Base-by-base conservation (phyloP, 768 basidiomycete genomes). In the Trametes sanguinea region DNA sequence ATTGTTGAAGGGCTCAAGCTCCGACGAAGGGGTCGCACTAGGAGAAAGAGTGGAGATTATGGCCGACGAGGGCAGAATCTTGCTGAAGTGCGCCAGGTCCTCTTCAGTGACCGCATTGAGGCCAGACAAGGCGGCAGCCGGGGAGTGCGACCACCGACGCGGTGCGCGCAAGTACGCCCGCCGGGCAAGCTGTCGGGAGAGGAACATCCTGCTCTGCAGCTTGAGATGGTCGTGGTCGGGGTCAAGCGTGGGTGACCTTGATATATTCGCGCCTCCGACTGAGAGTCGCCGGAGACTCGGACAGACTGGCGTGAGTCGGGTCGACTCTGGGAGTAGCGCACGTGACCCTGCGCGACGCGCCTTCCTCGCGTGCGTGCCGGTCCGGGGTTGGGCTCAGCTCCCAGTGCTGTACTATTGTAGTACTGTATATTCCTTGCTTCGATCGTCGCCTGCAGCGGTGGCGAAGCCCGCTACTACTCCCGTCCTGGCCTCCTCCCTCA, bases 1-100 rank as follows among this genome's bases (percentile, higher is more conserved):
- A 65, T 82, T 78, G 74, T 99, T 98, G 81, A 83, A 96, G 2
- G 77, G 80, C 3, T 80, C 80, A 32, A 98, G 83, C 65, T 97
- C 95, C 10, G 85, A 78, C 7, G 78, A 42, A n/a, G 83, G 60
- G 16, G 76, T 67, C 7, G 80, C 73, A 46, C 65, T 64, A 13
- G 89, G 81, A 29, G 84, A 69, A 2, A 90, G 78, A 7, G 89
- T 88, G 17, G 91, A 87, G 14, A 93, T 76, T 56, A 93, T 83
- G 35, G 88, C 81, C 4, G 83, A 77, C 1, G 80, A 74, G 0
- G 88, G 79, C 6, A 93, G 83, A 55, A 92, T 78, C 55, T 78
- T 77, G n/a, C 84, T 69, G 72, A 93, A 89, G 70, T 90, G 83
- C 6, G 80, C 80, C 52, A 92, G 68, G 70, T 93, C 90, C 5